A percentile compares a stretch with the other conserved stretches of the same genome.
Conservation (phyloP, 2,329 filamentous ascomycete species). For the Knoxdaviesia proteae region DNA sequence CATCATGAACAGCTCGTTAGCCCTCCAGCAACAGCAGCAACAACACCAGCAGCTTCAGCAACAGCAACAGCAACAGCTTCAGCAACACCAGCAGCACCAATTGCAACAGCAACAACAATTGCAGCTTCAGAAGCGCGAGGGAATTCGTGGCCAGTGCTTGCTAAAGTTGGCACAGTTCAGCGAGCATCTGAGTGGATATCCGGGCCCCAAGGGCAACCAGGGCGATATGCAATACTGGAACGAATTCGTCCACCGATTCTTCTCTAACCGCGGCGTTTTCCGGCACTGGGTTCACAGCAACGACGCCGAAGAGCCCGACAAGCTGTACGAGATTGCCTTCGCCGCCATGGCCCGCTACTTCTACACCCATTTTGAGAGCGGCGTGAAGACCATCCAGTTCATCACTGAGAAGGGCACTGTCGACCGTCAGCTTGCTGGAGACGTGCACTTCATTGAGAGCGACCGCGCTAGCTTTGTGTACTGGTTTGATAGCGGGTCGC, state of each 20-base stretch:
- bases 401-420: conserved; percentile 48
- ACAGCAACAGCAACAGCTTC: conserved; percentile 1
- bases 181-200: conserved; percentile 38
- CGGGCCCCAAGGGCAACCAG: conserved; percentile 22
- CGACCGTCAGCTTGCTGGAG: conserved; percentile 35
- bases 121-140: conserved; percentile 18
- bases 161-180: conserved; percentile 41
- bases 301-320: conserved; percentile 39
- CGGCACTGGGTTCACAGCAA: conserved; percentile 46
- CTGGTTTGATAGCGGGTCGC: conserved; percentile 68
- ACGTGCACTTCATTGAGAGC: conserved; percentile 57
- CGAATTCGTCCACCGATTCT: conserved; percentile 60
- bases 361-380: conserved; percentile 70
- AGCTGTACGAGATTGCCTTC: conserved; percentile 71
- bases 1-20: too few relatives aligned
- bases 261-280: conserved; percentile 56
- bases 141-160: conserved; percentile 34
- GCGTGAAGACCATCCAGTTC: conserved; percentile 69
- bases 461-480: conserved; percentile 64
- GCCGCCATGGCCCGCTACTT: conserved; percentile 76
- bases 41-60: conserved; percentile 3
- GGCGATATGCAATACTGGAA: conserved; percentile 63
- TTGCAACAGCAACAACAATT: conserved; percentile 14
- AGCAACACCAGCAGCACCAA: conserved; percentile 8
- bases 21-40: conserved; percentile 10